Percentiles rank a stretch among this genome's conserved stretches.
These are phyloP conservation scores for Serpula lacrymans DNA, from an alignment of 768 basidiomycete species.

Conservation along the genomic window DNA sequence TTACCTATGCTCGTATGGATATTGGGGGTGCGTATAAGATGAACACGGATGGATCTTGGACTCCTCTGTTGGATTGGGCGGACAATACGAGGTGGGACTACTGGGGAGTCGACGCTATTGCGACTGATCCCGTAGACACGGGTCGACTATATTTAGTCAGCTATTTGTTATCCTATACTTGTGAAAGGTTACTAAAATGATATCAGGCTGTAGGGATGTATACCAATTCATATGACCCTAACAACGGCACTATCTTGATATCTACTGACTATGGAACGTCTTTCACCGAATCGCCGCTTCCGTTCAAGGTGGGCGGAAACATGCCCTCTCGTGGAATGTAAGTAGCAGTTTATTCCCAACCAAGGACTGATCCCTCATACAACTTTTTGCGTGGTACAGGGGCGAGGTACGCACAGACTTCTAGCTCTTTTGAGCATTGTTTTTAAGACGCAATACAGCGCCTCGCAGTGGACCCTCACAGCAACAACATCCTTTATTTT, in stretches of 20 bases:
- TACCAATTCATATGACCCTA: constrained; percentile 60
- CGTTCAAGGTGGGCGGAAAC: constrained; percentile 64
- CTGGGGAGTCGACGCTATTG: constrained; percentile 60
- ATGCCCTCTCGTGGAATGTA: constrained; percentile 46
- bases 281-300: constrained; percentile 46
- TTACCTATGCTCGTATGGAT: constrained; percentile 65
- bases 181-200: background rate
- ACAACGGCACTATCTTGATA: constrained; percentile 59
- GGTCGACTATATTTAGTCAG: constrained; percentile 50
- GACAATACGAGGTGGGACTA: constrained; percentile 51
- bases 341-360: constrained; percentile 10
- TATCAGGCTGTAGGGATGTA: constrained; percentile 56
- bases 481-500: constrained; percentile 58
- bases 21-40: constrained; percentile 65
- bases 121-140: constrained; percentile 57
- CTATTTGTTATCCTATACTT: background rate
- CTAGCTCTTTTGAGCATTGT: background rate
- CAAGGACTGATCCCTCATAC: background rate
- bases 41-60: constrained; percentile 60
- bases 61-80: constrained; percentile 56
- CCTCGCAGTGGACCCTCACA: constrained; percentile 60
- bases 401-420: constrained; percentile 40
- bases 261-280: constrained; percentile 58
- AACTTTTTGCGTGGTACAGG: constrained; percentile 22
- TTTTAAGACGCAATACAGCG: constrained; percentile 32